phyloP scores from a whole-genome alignment of 2,329 filamentous ascomycete species.

The Ilyonectria mors-panacis region DNA sequence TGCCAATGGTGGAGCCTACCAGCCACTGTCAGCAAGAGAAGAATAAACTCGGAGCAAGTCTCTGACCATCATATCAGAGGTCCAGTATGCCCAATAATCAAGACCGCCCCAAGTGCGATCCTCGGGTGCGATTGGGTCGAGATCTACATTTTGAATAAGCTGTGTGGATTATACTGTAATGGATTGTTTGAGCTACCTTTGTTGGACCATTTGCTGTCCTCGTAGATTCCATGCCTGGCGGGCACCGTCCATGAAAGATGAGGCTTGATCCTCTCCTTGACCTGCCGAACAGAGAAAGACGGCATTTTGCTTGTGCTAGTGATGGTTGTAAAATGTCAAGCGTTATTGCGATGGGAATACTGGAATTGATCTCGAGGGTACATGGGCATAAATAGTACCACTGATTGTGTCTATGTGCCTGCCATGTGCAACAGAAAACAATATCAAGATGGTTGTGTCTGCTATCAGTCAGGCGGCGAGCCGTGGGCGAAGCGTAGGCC shows the following conservation, averaged over 20 bases:
- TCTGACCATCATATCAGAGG: conserved; percentile 18
- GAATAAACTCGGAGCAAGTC: neutral
- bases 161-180: neutral
- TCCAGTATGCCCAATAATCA: conserved; percentile 20
- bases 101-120: conserved; percentile 15
- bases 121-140: conserved; percentile 14
- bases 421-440: conserved; percentile 8
- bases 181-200: conserved; percentile 10
- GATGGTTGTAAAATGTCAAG: neutral
- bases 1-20: conserved; percentile 16
- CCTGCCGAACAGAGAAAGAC: conserved; percentile 15
- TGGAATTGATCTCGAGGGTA: neutral
- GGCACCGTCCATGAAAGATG: conserved; percentile 17
- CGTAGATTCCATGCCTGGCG: conserved; percentile 8
- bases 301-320: conserved; percentile 11
- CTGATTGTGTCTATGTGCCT: neutral
- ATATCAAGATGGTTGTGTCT: conserved; percentile 2
- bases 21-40: neutral
- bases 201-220: conserved; percentile 17
- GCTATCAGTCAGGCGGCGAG: conserved; percentile 11
- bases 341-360: neutral
- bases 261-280: conserved; percentile 10
- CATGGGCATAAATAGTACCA: conserved; percentile 9
- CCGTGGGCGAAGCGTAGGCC: conserved; percentile 9
- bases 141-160: conserved; percentile 10